Percentiles rank a stretch among this genome's conserved stretches.
phyloP scores from a whole-genome alignment of 2,329 filamentous ascomycete species.

The Purpureocillium takamizusanense region DNA sequence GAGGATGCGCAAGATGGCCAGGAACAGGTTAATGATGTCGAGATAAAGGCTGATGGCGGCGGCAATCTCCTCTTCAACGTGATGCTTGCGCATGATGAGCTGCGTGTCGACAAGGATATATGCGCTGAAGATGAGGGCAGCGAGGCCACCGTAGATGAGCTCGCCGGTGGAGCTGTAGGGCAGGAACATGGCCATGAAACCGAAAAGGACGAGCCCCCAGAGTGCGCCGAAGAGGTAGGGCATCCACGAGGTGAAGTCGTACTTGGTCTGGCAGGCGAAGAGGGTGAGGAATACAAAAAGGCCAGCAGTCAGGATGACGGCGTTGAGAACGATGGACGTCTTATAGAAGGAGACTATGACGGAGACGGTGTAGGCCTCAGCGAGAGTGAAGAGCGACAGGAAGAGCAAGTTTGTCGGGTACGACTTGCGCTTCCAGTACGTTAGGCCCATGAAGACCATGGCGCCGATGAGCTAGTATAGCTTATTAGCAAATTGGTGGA shows the following conservation, averaged over 20 bases:
- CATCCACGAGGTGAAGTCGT: conserved; percentile 97
- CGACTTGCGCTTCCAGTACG: conserved; percentile 91
- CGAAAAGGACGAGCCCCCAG: conserved; percentile 86
- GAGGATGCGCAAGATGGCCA: conserved; percentile 88
- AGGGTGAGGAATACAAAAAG: conserved; percentile 72
- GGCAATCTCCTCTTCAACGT: conserved; percentile 96
- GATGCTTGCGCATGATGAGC: conserved; percentile 88
- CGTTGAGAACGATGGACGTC: conserved; percentile 75
- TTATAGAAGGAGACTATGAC: conserved; percentile 91
- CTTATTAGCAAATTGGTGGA: conserved; percentile 12
- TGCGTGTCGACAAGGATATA: conserved; percentile 98
- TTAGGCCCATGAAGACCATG: conserved; percentile 76
- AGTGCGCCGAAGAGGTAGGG: conserved; percentile 87
- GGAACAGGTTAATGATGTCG: conserved; percentile 94
- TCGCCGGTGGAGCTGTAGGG: conserved; percentile 74
- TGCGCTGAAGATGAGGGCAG: conserved; percentile 81
- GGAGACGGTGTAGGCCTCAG: conserved; percentile 89
- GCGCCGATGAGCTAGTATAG: conserved; percentile 59
- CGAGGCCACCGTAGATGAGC: conserved; percentile 73
- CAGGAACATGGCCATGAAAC: conserved; percentile 88
- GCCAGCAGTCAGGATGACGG: conserved; percentile 76
- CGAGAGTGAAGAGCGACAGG: conserved; percentile 77
- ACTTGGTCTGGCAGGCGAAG: conserved; percentile 95
- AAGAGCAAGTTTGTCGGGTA: conserved; percentile 94
- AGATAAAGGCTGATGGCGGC: conserved; percentile 92